Evolutionary conservation across 495 filamentous ascomycete genomes (phyloP).

Genomic region (Amphirosellinia nigrospora): DNA sequence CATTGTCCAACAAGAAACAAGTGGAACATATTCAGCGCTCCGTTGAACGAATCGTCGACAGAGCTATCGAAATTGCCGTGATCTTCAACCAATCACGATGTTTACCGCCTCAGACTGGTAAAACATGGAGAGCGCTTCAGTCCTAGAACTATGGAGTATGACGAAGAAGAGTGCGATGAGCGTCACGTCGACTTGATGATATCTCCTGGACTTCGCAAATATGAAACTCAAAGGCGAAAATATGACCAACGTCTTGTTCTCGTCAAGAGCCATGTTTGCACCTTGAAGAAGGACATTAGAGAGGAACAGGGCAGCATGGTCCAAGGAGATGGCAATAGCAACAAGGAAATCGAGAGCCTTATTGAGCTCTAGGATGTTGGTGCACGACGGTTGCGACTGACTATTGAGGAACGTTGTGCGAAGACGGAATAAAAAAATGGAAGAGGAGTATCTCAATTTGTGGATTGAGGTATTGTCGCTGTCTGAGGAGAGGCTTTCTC

Average conservation of each 20-base stretch:
- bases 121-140: neutral
- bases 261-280: constrained; percentile 8
- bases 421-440: neutral
- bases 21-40: neutral
- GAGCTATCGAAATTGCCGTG: constrained; percentile 5
- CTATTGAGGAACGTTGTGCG: neutral
- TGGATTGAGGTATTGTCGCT: neutral
- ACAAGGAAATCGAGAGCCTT: neutral
- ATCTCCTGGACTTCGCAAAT: constrained; percentile 7
- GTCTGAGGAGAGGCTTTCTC: neutral
- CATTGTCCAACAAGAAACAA: neutral
- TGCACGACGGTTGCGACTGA: neutral
- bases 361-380: constrained; percentile 4
- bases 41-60: neutral
- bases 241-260: constrained; percentile 15
- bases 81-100: constrained; percentile 22
- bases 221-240: constrained; percentile 1
- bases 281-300: neutral
- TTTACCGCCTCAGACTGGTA: neutral
- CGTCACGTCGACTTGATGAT: constrained; percentile 19
- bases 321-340: no score
- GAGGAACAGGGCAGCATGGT: neutral
- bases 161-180: constrained; percentile 13
- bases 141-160: neutral
- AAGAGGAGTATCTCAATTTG: neutral